These are phyloP conservation scores for Aspergillus eucalypticola DNA, from an alignment of 2,329 filamentous ascomycete species.

Conservation along the genomic window DNA sequence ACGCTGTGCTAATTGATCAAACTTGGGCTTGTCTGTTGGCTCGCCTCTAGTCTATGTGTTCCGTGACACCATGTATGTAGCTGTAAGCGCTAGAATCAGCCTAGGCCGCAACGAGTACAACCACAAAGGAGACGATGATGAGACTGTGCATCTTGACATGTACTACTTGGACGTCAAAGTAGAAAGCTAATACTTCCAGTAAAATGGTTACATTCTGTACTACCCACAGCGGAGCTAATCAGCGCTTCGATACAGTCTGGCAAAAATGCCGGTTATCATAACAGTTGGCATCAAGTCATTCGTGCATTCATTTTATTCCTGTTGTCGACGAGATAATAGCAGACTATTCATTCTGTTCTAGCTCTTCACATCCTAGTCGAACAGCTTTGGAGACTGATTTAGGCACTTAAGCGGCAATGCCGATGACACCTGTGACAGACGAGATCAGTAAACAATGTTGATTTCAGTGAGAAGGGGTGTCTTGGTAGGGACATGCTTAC, in stretches of 20 bases:
- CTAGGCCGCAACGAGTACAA: not conserved
- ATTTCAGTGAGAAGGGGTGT: not conserved
- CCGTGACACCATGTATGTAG: not conserved
- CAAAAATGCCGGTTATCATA: not conserved
- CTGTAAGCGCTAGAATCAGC: not conserved
- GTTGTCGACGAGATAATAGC: constrained; percentile 5
- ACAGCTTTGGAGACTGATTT: constrained; percentile 11
- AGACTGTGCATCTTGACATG: not conserved
- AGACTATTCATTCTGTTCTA: constrained; percentile 12
- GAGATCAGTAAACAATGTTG: not conserved
- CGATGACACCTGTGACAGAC: constrained; percentile 69
- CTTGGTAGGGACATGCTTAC: constrained; percentile 52
- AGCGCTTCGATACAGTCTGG: not conserved
- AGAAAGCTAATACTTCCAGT: not conserved
- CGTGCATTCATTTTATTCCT: constrained; percentile 20
- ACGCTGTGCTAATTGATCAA: too few relatives aligned
- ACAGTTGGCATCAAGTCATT: constrained; percentile 6
- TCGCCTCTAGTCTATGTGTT: not conserved
- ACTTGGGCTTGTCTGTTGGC: not conserved
- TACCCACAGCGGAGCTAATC: not conserved
- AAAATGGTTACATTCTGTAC: not conserved
- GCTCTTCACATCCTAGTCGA: constrained; percentile 18
- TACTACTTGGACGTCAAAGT: not conserved
- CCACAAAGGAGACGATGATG: not conserved
- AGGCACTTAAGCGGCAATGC: constrained; percentile 69